Base-by-base conservation (phyloP, 139 green algal genomes). In the Chlorella ohadii region DNA sequence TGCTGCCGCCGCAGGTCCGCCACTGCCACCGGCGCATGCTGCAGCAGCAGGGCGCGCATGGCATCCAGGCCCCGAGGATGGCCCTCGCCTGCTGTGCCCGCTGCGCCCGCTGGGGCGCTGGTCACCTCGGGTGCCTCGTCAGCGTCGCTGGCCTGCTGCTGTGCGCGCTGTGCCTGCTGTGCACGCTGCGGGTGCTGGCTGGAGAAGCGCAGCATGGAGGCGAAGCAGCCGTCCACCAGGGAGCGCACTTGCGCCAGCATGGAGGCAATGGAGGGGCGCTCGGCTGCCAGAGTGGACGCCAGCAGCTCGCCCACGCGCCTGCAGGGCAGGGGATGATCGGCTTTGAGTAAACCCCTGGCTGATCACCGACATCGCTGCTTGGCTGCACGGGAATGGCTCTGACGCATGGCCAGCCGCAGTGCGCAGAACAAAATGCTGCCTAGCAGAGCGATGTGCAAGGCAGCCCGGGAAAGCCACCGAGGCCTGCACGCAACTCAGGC, bases 1-100 rank as follows among this genome's bases (percentile, higher is more conserved):
- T 82, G 76, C 76, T 72, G 56, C 25, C 38, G 13, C 36, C 76
- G 76, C 57, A 82, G 76, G 36, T 82, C 76, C 1, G 76, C 76
- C 76, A 82, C 9, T 2, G 76, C 36, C 34, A 44, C 27, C 20
- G 76, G 76, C 57, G 72, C 76, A 11, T 39, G 76, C 76, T 82
- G 76, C 76, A 82, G 59, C 76, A 82, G 76, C 76, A 82, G 76
- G 22, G 36, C 36, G 4, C 76, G 76, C 76, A 82, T 39, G 34
- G 38, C 76, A 12, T 71, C 36, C 19, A 71, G 28, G 12, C 59
- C 36, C 57, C 61, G 33, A 5, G 23, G 36, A 2, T 75, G 51
- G 51, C 12, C 51, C 2, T 59, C 51, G 51, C 68, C 3, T 57
- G 68, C 34, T 11, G 19, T 1, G 36, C 68, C 23, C 20, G 76